phyloP scores from a whole-genome alignment of 2,329 filamentous ascomycete genomes.

The Zelopaecilomyces penicillatus region DNA sequence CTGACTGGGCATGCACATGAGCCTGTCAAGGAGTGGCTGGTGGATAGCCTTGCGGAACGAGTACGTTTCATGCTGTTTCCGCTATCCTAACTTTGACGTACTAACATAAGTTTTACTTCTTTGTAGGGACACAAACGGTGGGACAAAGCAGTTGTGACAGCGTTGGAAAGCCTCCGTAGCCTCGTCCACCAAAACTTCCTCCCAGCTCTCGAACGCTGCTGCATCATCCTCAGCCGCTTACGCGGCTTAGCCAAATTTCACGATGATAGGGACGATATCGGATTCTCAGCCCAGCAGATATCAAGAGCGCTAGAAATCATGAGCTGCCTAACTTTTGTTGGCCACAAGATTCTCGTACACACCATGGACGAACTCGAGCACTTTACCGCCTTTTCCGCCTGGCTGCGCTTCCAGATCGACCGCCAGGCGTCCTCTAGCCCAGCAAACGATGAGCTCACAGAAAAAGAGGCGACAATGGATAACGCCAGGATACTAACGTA shows the following conservation, averaged over 20 bases:
- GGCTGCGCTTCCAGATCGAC: slow-evolving; percentile 79
- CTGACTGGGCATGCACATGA: slow-evolving; percentile 73
- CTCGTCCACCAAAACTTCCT: slow-evolving; percentile 82
- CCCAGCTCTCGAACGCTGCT: slow-evolving; percentile 75
- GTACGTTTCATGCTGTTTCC: slow-evolving; percentile 37
- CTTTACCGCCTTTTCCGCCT: slow-evolving; percentile 71
- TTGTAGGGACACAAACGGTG: slow-evolving; percentile 80
- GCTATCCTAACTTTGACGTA: not conserved
- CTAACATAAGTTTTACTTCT: not conserved
- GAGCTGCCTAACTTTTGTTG: slow-evolving; percentile 65
- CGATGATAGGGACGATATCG: slow-evolving; percentile 55
- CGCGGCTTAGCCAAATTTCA: slow-evolving; percentile 77
- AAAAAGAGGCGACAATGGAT: slow-evolving; percentile 70
- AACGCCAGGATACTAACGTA: slow-evolving; percentile 66
- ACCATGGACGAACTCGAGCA: slow-evolving; percentile 69
- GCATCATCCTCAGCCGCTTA: slow-evolving; percentile 72
- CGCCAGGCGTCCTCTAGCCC: slow-evolving; percentile 56
- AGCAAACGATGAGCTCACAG: slow-evolving; percentile 61
- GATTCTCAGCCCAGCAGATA: slow-evolving; percentile 56
- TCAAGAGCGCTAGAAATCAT: slow-evolving; percentile 61
- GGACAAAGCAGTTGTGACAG: slow-evolving; percentile 77
- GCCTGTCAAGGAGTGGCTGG: slow-evolving; percentile 76
- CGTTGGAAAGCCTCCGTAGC: slow-evolving; percentile 67
- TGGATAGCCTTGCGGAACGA: slow-evolving; percentile 71
- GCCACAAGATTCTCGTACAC: slow-evolving; percentile 62